Percentiles rank a stretch among this genome's conserved stretches.
Evolutionary conservation across 306 rosid species (phyloP).

Genomic region (Vigna mungo): DNA sequence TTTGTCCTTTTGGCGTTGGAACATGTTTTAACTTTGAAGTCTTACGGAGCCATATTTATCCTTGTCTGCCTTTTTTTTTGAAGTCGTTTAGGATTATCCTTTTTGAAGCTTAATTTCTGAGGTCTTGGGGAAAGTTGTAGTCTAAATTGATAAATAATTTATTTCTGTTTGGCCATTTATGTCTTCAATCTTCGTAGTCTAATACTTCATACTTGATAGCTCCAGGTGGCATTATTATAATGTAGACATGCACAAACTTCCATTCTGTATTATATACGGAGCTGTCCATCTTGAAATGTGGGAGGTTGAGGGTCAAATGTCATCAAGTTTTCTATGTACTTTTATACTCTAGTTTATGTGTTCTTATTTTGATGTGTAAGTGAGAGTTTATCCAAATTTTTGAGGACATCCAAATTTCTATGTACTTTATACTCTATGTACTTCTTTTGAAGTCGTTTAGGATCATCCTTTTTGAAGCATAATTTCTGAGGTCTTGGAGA

Average conservation of each 20-base stretch:
- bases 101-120: constrained; percentile 1
- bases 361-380: too few species aligned
- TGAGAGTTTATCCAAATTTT: too few species aligned
- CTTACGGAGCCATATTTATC: background rate
- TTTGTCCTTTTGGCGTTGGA: constrained; percentile 3
- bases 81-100: constrained; percentile 1
- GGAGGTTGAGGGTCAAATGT: too few species aligned
- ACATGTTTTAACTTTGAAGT: background rate
- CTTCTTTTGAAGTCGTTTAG: background rate
- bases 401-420: too few species aligned
- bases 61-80: background rate
- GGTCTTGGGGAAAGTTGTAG: constrained; percentile 11
- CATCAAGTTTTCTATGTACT: too few species aligned
- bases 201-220: constrained; percentile 5
- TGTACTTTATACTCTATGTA: too few species aligned
- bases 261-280: too few species aligned
- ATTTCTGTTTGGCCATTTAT: too few species aligned
- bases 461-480: constrained; percentile 1
- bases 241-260: too few species aligned
- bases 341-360: too few species aligned
- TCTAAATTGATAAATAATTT: background rate
- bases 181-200: background rate
- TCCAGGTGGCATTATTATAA: too few species aligned
- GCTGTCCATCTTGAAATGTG: too few species aligned
- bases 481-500: background rate